phyloP scores from a whole-genome alignment of 495 filamentous ascomycete species.

The Neurospora africana region DNA sequence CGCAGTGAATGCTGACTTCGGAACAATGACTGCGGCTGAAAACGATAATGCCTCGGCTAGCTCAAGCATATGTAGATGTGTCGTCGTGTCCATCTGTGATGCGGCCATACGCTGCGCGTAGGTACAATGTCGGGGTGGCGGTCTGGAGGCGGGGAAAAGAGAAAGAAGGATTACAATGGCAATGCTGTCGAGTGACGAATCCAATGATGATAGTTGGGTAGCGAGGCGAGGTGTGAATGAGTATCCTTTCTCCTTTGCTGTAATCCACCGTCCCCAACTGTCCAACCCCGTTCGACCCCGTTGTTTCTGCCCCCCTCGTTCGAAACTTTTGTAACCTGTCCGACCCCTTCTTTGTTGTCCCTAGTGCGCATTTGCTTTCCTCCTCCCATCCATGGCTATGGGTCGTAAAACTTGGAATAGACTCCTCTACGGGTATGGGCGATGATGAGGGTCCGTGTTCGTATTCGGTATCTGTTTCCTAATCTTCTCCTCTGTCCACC shows the following conservation, averaged over 20 bases:
- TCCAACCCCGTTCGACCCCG: background rate
- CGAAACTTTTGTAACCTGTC: background rate
- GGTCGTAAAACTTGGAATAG: background rate
- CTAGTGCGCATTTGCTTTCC: background rate
- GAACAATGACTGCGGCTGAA: background rate
- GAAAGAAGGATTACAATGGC: background rate
- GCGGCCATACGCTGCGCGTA: background rate
- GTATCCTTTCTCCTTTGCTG: background rate
- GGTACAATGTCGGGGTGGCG: slow-evolving; percentile 3
- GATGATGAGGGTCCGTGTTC: background rate
- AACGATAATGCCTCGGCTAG: background rate
- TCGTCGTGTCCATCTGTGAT: background rate
- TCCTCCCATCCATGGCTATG: background rate
- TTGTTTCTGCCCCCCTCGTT: background rate
- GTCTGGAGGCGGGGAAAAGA: background rate
- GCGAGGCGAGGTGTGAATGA: background rate
- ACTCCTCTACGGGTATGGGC: too few relatives aligned
- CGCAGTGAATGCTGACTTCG: background rate
- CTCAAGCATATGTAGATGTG: background rate
- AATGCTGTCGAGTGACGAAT: background rate
- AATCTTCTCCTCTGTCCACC: background rate
- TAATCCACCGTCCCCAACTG: background rate
- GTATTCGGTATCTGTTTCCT: background rate
- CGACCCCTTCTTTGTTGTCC: background rate
- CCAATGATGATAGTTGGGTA: background rate